Evolutionary conservation across 2,329 filamentous ascomycete species (phyloP).

Genomic region (Claviceps cyperi): DNA sequence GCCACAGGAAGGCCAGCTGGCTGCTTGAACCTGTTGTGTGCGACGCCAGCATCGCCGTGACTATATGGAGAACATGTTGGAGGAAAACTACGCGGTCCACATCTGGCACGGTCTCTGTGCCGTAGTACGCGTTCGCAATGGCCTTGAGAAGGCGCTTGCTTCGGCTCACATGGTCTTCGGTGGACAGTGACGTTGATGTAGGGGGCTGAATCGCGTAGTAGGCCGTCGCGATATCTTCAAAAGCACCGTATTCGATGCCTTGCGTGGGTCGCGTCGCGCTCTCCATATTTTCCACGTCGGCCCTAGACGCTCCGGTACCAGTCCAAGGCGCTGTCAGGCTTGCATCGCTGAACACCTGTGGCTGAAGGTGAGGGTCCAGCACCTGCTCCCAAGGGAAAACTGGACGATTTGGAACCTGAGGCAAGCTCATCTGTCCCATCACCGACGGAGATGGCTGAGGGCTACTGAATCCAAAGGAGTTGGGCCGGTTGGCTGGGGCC

Average conservation of each 20-base stretch:
- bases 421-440: conserved; percentile 4
- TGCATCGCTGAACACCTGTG: background rate
- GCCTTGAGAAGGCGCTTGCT: conserved; percentile 13
- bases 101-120: conserved; percentile 9
- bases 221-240: conserved; percentile 14
- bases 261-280: conserved; percentile 11
- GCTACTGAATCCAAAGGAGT: conserved; percentile 5
- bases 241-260: conserved; percentile 12
- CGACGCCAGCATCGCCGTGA: conserved; percentile 9
- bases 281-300: conserved; percentile 10
- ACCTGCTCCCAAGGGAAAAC: background rate
- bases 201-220: conserved; percentile 13
- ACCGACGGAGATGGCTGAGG: conserved; percentile 4
- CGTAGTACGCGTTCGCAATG: conserved; percentile 10
- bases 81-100: conserved; percentile 15
- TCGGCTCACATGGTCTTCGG: conserved; percentile 15
- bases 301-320: too few relatives aligned
- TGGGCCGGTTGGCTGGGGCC: background rate
- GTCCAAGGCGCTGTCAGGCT: too few relatives aligned
- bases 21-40: conserved; percentile 5
- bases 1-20: conserved; percentile 7
- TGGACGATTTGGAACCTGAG: background rate
- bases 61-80: conserved; percentile 14
- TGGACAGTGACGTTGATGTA: conserved; percentile 10
- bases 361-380: background rate